Evolutionary conservation across 2,329 filamentous ascomycete genomes (phyloP).

Genomic region (Arachnomyces sp.): DNA sequence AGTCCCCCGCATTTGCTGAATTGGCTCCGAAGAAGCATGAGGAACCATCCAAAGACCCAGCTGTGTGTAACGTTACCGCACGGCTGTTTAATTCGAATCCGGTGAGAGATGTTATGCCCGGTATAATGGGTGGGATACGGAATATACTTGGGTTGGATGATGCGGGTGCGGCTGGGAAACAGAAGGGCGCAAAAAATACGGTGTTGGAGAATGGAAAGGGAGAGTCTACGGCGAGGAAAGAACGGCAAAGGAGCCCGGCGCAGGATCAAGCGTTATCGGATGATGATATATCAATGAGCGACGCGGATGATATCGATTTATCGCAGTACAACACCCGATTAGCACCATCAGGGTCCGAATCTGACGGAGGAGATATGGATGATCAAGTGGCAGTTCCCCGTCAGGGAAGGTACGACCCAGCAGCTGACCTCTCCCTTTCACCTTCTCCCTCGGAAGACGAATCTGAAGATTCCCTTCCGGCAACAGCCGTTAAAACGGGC

Average conservation of each 20-base stretch:
- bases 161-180: slow-evolving; percentile 9
- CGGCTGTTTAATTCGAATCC: slow-evolving; percentile 53
- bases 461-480: slow-evolving; percentile 19
- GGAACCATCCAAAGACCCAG: slow-evolving; percentile 32
- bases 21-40: slow-evolving; percentile 32
- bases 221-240: slow-evolving; percentile 7
- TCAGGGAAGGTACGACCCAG: slow-evolving; percentile 10
- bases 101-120: slow-evolving; percentile 47
- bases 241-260: not conserved
- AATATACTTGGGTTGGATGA: slow-evolving; percentile 30
- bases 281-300: not conserved
- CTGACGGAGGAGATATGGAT: slow-evolving; percentile 15
- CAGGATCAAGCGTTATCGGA: not conserved
- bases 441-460: slow-evolving; percentile 24
- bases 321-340: slow-evolving; percentile 27
- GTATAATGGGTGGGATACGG: slow-evolving; percentile 35
- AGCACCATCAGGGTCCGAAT: slow-evolving; percentile 20
- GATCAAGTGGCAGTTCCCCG: slow-evolving; percentile 9
- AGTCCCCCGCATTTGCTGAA: slow-evolving; percentile 40
- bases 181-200: slow-evolving; percentile 5
- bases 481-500: slow-evolving; percentile 19
- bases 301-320: slow-evolving; percentile 20
- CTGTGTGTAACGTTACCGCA: slow-evolving; percentile 50
- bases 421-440: slow-evolving; percentile 24
- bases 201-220: not conserved